Base-by-base conservation (phyloP, 176 grass and related monocot genomes). In the Neostapfia colusana region DNA sequence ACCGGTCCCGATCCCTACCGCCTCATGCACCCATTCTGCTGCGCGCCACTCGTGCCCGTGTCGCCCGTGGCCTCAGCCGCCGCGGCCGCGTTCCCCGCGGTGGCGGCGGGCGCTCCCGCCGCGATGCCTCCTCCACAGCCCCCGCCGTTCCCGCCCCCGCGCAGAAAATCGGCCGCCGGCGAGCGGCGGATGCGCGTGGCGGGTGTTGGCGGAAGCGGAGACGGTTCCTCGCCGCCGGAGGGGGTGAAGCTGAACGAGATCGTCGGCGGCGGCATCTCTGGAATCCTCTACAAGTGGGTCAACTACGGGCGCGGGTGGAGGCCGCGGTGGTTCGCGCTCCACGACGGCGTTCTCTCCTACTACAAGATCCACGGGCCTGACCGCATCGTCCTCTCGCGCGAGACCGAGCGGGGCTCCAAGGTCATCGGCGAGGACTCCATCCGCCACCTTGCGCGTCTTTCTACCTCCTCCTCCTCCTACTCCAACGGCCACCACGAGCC, bases 321-420 rank as follows among this genome's bases (percentile, higher is more conserved):
- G 70, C 95, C 95, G 18, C 85, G 95, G 20, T 95, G 95, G 95
- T 99, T 99, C 77, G 80, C 83, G 18, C 91, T 95, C 37, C 88
- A 81, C 27, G 95, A 99, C 65, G 92, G 95, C 65, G 95, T 99
- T 31, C 89, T 99, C 39, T 99, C 95, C 40, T 99, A 95, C 82
- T 99, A 99, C 63, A 99, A 99, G 92, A 95, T 99, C 88, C 95
- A 99, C 67, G 95, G 95, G 14, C 92, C 92, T 53, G 87, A 99
- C 86, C 95, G 95, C 80, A 99, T 99, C 84, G 61, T 88, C 57
- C 84, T 99, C 74, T 95, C 83, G 40, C 65, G 73, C 43, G 92
- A 95, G 65, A 92, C 82, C 37, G 91, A 98, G 65, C 90, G 91
- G 54, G 89, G 83, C 8, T 84, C 91, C 79, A 90, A 92, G 70